Percentiles rank a stretch among this genome's conserved stretches.
phyloP scores from a whole-genome alignment of 306 rosid species.

The Acacia acuminata region DNA sequence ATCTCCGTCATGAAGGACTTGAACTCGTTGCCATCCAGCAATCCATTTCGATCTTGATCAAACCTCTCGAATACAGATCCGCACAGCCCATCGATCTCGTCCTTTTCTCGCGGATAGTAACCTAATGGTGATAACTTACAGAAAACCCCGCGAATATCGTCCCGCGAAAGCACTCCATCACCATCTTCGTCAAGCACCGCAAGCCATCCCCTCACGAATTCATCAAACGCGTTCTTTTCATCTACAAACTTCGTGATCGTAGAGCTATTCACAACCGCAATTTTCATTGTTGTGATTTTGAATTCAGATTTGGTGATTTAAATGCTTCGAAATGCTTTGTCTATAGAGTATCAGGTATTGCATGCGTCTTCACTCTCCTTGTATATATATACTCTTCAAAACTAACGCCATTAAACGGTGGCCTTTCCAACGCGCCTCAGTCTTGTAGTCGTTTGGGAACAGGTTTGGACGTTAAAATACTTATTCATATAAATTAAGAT shows the following conservation, averaged over 20 bases:
- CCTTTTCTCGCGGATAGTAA: slow-evolving; percentile 22
- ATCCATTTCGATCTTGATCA: slow-evolving; percentile 51
- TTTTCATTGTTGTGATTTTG: slow-evolving; percentile 31
- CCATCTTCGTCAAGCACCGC: slow-evolving; percentile 40
- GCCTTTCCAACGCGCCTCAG: not conserved
- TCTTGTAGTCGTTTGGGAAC: too few relatives aligned
- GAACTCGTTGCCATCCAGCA: slow-evolving; percentile 44
- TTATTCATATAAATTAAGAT: too few relatives aligned
- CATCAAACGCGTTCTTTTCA: slow-evolving; percentile 41
- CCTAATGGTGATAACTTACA: slow-evolving; percentile 47
- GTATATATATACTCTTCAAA: not conserved
- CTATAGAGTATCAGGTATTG: not conserved
- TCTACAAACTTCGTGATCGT: slow-evolving; percentile 44
- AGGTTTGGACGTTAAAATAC: too few relatives aligned
- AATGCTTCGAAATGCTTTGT: not conserved
- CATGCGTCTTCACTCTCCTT: not conserved
- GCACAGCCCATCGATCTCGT: slow-evolving; percentile 24
- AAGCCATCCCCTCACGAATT: slow-evolving; percentile 44
- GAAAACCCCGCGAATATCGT: slow-evolving; percentile 40
- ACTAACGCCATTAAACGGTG: not conserved
- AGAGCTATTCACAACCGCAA: slow-evolving; percentile 46
- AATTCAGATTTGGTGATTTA: not conserved
- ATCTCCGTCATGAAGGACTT: slow-evolving; percentile 50
- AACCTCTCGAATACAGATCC: slow-evolving; percentile 44
- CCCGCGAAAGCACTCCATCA: slow-evolving; percentile 47